phyloP scores from a whole-genome alignment of 2,329 filamentous ascomycete genomes.

The Aspergillus sp. region DNA sequence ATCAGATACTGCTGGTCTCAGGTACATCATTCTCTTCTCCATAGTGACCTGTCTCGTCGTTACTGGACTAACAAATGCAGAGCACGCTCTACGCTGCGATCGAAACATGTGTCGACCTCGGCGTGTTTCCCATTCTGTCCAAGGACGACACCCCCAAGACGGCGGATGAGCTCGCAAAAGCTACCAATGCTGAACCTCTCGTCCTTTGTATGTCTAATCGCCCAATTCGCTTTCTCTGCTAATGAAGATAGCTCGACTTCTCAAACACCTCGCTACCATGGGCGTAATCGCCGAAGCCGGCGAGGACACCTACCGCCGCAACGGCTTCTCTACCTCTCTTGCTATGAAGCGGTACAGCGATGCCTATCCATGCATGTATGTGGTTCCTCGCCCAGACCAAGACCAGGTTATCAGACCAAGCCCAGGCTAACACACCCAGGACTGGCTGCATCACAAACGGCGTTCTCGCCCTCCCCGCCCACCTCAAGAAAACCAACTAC shows the following conservation, averaged over 20 bases:
- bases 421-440: conserved; percentile 18
- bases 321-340: conserved; percentile 32
- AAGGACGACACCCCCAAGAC: conserved; percentile 24
- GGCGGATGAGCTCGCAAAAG: conserved; percentile 19
- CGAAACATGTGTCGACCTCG: conserved; percentile 24
- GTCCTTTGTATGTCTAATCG: conserved; percentile 19
- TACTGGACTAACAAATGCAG: background rate
- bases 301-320: conserved; percentile 33
- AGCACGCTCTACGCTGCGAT: conserved; percentile 23
- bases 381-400: background rate
- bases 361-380: conserved; percentile 29
- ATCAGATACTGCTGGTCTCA: conserved; percentile 50
- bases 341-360: conserved; percentile 22
- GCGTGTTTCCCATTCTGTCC: conserved; percentile 22
- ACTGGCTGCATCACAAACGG: conserved; percentile 28
- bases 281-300: conserved; percentile 34
- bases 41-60: too few relatives aligned
- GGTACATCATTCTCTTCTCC: conserved; percentile 14
- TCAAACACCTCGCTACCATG: conserved; percentile 38
- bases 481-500: conserved; percentile 27
- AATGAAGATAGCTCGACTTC: conserved; percentile 25
- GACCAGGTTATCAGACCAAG: too few relatives aligned
- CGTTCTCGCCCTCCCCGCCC: conserved; percentile 25
- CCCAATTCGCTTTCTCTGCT: background rate
- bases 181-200: conserved; percentile 17